Percentiles rank a stretch among this genome's conserved stretches.
These are phyloP conservation scores for Ogataea chonburiensis DNA, from an alignment of 805 yeast species.

Conservation along the genomic window DNA sequence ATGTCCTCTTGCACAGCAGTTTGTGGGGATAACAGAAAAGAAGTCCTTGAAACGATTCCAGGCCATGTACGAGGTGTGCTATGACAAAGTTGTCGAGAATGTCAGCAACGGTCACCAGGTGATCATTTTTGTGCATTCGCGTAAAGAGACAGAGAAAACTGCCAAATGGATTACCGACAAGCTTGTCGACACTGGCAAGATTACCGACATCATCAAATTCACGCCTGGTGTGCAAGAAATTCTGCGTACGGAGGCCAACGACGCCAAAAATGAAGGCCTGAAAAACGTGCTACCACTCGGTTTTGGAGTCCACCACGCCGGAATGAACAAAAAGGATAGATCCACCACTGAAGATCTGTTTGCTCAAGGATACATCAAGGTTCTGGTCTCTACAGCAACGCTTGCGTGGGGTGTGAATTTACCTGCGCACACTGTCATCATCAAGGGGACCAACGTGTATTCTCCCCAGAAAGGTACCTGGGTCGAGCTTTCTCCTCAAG, in stretches of 20 bases:
- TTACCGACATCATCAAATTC: slow-evolving; percentile 41
- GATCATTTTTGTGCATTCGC: slow-evolving; percentile 88
- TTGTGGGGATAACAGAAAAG: slow-evolving; percentile 82
- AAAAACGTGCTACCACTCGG: slow-evolving; percentile 66
- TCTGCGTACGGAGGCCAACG: slow-evolving; percentile 59
- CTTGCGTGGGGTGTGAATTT: slow-evolving; percentile 97
- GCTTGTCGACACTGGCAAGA: slow-evolving; percentile 53
- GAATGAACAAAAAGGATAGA: slow-evolving; percentile 70
- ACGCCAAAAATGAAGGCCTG: slow-evolving; percentile 51
- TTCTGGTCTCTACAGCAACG: slow-evolving; percentile 87
- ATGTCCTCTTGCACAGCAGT: slow-evolving; percentile 87
- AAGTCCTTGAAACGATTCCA: slow-evolving; percentile 71
- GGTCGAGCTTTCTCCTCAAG: slow-evolving; percentile 93
- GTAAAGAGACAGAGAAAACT: slow-evolving; percentile 86
- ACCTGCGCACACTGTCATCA: slow-evolving; percentile 92
- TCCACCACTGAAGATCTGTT: slow-evolving; percentile 79
- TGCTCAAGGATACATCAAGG: slow-evolving; percentile 83
- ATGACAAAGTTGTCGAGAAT: slow-evolving; percentile 70
- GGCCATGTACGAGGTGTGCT: slow-evolving; percentile 90
- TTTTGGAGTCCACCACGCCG: slow-evolving; percentile 92
- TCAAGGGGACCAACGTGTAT: slow-evolving; percentile 91
- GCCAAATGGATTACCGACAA: slow-evolving; percentile 71
- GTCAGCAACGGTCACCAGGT: slow-evolving; percentile 68
- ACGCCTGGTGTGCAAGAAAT: slow-evolving; percentile 63
- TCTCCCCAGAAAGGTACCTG: slow-evolving; percentile 88